A percentile compares a stretch with the other conserved stretches of the same genome.
Evolutionary conservation across 345 rosid genomes (phyloP).

Genomic region (Bruguiera gymnorhiza): DNA sequence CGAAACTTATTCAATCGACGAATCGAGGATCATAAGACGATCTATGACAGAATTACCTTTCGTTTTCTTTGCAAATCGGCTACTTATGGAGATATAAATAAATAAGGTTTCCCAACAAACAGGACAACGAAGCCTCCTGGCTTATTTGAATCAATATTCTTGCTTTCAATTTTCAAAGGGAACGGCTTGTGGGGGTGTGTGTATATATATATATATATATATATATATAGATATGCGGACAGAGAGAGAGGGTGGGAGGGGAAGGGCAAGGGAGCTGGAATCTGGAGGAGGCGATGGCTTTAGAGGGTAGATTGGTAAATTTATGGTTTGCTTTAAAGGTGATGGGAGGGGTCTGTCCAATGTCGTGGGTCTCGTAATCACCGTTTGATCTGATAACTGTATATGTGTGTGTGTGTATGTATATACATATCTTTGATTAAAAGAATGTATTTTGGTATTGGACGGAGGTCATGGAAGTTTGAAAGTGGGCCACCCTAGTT

Average conservation of each 20-base stretch:
- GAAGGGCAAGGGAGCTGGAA: background rate
- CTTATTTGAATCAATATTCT: background rate
- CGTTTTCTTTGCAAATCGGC: too few species aligned
- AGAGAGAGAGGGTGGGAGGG: background rate
- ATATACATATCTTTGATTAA: too few species aligned
- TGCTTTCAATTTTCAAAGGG: too few species aligned
- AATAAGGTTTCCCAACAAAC: background rate
- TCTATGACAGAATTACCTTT: background rate
- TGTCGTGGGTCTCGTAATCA: background rate
- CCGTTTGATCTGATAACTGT: background rate
- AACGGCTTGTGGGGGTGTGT: too few species aligned
- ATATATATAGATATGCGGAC: background rate
- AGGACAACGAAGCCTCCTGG: background rate
- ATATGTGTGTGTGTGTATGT: too few species aligned
- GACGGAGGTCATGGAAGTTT: too few species aligned
- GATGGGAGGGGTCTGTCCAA: background rate
- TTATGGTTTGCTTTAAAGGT: background rate
- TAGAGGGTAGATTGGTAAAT: conserved; percentile 2
- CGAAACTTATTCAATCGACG: too few species aligned
- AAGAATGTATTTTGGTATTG: too few species aligned
- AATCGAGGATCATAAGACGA: background rate
- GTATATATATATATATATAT: background rate
- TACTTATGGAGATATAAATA: background rate
- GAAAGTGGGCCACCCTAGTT: too few species aligned
- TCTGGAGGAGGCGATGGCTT: background rate